phyloP scores from a whole-genome alignment of 2,329 filamentous ascomycete species.

The Emergomyces pasteurianus region DNA sequence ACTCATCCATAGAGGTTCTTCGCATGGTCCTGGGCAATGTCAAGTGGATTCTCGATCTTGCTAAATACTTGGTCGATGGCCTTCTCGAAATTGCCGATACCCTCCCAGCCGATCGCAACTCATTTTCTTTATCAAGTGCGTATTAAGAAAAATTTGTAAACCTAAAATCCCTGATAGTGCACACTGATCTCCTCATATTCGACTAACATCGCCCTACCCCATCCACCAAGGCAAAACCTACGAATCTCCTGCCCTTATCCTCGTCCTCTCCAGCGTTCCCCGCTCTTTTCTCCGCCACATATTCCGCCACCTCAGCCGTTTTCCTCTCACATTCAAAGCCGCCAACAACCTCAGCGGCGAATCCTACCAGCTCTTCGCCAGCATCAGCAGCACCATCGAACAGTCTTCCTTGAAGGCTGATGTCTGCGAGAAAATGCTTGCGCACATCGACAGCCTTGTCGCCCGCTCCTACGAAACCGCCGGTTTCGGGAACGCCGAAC shows the following conservation, averaged over 20 bases:
- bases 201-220: conserved; percentile 14
- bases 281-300: conserved; percentile 59
- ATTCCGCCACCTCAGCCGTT: conserved; percentile 50
- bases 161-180: not conserved
- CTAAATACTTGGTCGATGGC: conserved; percentile 44
- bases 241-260: conserved; percentile 31
- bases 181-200: not conserved
- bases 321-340: conserved; percentile 34
- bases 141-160: not conserved
- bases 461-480: conserved; percentile 42
- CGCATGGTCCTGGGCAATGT: conserved; percentile 61
- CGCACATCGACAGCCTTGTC: conserved; percentile 55
- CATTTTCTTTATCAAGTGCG: conserved; percentile 27
- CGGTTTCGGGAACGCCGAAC: conserved; percentile 32
- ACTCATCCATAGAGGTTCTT: conserved; percentile 48
- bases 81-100: conserved; percentile 36
- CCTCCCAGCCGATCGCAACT: conserved; percentile 3
- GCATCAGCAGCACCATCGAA: conserved; percentile 42
- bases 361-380: conserved; percentile 34
- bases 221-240: conserved; percentile 21
- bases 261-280: conserved; percentile 63
- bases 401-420: conserved; percentile 45
- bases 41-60: conserved; percentile 63
- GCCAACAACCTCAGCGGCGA: conserved; percentile 29
- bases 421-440: conserved; percentile 53